Evolutionary conservation across 2,329 filamentous ascomycete species (phyloP), one percentile per base, ranked within the genome.

Genomic region (Penicillium thymicola): DNA sequence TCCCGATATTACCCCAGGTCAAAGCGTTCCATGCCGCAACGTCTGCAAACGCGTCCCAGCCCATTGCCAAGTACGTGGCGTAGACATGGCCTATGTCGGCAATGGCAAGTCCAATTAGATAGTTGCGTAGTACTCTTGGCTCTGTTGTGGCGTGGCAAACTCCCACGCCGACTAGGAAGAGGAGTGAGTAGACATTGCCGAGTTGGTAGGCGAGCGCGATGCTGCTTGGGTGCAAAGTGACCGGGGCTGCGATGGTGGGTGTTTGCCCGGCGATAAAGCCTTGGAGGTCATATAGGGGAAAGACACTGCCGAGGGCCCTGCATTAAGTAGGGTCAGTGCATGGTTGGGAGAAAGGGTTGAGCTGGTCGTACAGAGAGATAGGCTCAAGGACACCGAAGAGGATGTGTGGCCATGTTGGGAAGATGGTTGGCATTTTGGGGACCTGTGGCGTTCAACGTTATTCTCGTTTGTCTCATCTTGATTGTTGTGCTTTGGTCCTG

Each of bases 1-100:
- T 79, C 8, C 81, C 86, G 59, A 92, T 79, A 65, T 91, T 91
- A 3, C 88, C 89, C 84, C 85, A 89, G n/a, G 85, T 82, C 77
- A 88, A 82, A 34, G 81, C 76, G 69, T 89, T 90, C 88, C 88
- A 91, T 23, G 71, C 74, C 5, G 66, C 72, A 11, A 87, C 72
- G 62, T 84, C 79, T 43, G 82, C 59, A 45, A 83, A 79, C 34
- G 74, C 75, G 10, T 82, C 78, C 67, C 76, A 77, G 9, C 85
- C 87, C 60, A 90, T 77, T 7, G 79, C 81, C 65, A 76, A 74
- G 57, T 82, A 84, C 16, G 83, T 88, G 58, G 86, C 78, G 48
- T 79, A 83, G 27, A 91, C 74, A 69, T 91, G 88, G 3, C 85
- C 85, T 59, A 90, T 75, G 66, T 91, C 88, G 18, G 84, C 87